Evolutionary conservation across 805 yeast species (phyloP).

Genomic region (Metschnikowia matae): DNA sequence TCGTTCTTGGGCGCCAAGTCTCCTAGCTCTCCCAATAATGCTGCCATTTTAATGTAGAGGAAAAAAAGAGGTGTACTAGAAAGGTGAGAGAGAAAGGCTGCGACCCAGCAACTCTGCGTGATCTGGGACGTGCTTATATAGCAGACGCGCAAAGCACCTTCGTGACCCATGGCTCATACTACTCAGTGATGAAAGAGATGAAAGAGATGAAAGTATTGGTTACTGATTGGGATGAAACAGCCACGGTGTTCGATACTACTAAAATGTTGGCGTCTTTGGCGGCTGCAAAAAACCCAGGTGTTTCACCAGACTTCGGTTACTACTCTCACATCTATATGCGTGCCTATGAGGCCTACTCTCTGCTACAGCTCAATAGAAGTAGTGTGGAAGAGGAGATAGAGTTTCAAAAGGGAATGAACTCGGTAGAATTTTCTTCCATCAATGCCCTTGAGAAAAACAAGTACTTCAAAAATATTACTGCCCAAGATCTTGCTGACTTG

Average conservation of each 20-base stretch:
- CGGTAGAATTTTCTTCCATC: constrained; percentile 49
- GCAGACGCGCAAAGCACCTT: neutral
- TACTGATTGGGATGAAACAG: constrained; percentile 67
- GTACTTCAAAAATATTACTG: constrained; percentile 42
- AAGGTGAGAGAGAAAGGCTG: neutral
- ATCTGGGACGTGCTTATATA: neutral
- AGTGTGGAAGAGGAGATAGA: constrained; percentile 38
- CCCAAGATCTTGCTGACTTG: constrained; percentile 27
- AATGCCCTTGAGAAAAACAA: constrained; percentile 32
- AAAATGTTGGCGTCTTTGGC: constrained; percentile 47
- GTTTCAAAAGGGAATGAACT: constrained; percentile 43
- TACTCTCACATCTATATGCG: constrained; percentile 42
- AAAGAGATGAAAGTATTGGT: constrained; percentile 19
- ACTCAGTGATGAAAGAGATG: no score
- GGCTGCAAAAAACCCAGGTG: constrained; percentile 34
- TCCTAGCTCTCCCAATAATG: constrained; percentile 18
- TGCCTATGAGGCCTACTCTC: constrained; percentile 29
- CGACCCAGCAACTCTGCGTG: neutral
- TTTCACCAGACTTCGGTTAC: constrained; percentile 37
- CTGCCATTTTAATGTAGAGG: constrained; percentile 4
- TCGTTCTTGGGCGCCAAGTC: constrained; percentile 7
- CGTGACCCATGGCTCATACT: neutral
- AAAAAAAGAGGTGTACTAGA: neutral
- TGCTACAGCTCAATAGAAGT: neutral
- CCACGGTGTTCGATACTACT: constrained; percentile 54